Evolutionary conservation across 2,329 filamentous ascomycete species (phyloP).

Genomic region (Macrophomina pseudophaseolina): DNA sequence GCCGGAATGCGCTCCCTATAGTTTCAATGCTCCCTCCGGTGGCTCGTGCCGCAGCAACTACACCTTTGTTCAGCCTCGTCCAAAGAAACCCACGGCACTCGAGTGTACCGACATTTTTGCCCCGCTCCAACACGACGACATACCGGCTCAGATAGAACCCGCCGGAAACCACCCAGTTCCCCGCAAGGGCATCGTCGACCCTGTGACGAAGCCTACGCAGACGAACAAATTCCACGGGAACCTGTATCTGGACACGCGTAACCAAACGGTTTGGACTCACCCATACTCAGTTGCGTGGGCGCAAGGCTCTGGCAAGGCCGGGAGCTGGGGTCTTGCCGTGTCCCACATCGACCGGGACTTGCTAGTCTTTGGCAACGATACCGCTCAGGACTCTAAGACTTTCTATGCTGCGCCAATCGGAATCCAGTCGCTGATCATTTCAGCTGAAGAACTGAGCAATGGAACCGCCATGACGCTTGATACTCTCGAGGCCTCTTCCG

Average conservation of each 20-base stretch:
- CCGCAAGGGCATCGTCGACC: slow-evolving; percentile 17
- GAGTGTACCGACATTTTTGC: too few species aligned
- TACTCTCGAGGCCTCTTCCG: slow-evolving; percentile 65
- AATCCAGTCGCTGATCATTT: slow-evolving; percentile 81
- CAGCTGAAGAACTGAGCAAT: slow-evolving; percentile 65
- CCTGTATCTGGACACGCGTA: slow-evolving; percentile 77
- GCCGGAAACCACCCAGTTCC: slow-evolving; percentile 46
- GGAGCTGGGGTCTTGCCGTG: slow-evolving; percentile 77
- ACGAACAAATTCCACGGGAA: slow-evolving; percentile 79
- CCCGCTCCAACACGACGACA: too few species aligned
- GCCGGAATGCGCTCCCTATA: too few species aligned
- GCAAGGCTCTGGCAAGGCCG: slow-evolving; percentile 54
- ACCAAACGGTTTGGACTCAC: slow-evolving; percentile 72
- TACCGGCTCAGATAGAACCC: too few species aligned
- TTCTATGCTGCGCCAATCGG: slow-evolving; percentile 86
- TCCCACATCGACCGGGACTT: slow-evolving; percentile 75
- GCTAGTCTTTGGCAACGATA: slow-evolving; percentile 65
- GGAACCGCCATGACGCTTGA: too few species aligned
- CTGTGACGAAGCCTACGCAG: slow-evolving; percentile 42
- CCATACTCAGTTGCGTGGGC: slow-evolving; percentile 58
- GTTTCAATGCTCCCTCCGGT: too few species aligned
- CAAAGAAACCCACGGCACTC: too few species aligned
- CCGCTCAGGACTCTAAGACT: slow-evolving; percentile 49
- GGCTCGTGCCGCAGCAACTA: too few species aligned
- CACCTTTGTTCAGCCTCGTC: too few species aligned